Conservation (phyloP, 2,329 filamentous ascomycete genomes). For the Stemphylium beticola region DNA sequence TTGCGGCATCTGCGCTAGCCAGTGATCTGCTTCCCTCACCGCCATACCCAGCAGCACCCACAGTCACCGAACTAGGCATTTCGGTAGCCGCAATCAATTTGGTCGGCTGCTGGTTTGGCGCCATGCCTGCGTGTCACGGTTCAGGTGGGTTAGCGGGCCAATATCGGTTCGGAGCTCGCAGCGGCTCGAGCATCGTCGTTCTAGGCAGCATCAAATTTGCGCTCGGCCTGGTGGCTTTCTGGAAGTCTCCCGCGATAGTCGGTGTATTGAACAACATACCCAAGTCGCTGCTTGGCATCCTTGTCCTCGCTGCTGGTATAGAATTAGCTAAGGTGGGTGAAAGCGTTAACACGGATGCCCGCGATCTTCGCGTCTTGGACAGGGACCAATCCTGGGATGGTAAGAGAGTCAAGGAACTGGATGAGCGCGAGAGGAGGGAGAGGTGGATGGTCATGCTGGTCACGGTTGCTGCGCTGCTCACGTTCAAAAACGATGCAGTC, state of each 20-base stretch:
- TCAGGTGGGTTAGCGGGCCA: slow-evolving; percentile 90
- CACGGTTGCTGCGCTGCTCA: slow-evolving; percentile 80
- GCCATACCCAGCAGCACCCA: slow-evolving; percentile 62
- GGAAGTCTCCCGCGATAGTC: slow-evolving; percentile 77
- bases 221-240: slow-evolving; percentile 65
- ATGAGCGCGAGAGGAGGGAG: slow-evolving; percentile 72
- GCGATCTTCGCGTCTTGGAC: slow-evolving; percentile 58
- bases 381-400: slow-evolving; percentile 34
- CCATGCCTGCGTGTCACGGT: slow-evolving; percentile 95
- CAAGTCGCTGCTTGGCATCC: slow-evolving; percentile 76
- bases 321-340: slow-evolving; percentile 87
- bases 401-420: slow-evolving; percentile 60
- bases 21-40: slow-evolving; percentile 75
- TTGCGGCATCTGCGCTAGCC: slow-evolving; percentile 83
- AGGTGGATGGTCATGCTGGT: slow-evolving; percentile 91
- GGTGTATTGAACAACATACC: slow-evolving; percentile 75
- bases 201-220: slow-evolving; percentile 78
- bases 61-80: slow-evolving; percentile 77
- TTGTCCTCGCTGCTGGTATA: slow-evolving; percentile 87
- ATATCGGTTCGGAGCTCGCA: slow-evolving; percentile 88
- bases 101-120: slow-evolving; percentile 85
- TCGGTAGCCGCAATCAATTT: slow-evolving; percentile 88
- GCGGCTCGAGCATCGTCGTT: slow-evolving; percentile 80
- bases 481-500: slow-evolving; percentile 88
- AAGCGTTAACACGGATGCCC: slow-evolving; percentile 77